These are phyloP conservation scores for Sporothrix sp. DNA, from an alignment of 2,329 filamentous ascomycete genomes.

Conservation along the genomic window DNA sequence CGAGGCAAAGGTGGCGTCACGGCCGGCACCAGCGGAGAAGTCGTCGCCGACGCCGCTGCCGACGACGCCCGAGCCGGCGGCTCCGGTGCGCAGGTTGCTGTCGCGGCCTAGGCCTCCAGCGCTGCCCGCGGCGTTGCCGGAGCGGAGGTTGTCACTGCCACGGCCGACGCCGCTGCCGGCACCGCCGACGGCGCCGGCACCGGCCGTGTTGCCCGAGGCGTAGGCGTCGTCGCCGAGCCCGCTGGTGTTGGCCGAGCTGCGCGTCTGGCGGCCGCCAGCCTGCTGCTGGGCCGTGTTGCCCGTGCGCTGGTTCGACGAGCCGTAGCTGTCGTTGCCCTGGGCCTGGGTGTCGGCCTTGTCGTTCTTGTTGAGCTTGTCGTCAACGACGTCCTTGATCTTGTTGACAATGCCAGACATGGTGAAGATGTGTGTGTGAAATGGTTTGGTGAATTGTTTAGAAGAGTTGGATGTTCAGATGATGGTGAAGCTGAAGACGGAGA, in stretches of 20 bases:
- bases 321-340: constrained; percentile 17
- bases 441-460: too few species aligned
- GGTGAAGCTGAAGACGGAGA: too few species aligned
- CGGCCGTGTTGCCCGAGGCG: neutral
- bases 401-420: constrained; percentile 49
- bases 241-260: neutral
- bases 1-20: neutral
- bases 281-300: neutral
- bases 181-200: neutral
- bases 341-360: neutral
- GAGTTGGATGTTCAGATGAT: too few species aligned
- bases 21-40: neutral
- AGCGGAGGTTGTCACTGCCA: neutral
- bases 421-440: constrained; percentile 14
- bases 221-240: neutral
- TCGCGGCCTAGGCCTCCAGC: neutral
- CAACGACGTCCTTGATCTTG: constrained; percentile 49
- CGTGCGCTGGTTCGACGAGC: constrained; percentile 18
- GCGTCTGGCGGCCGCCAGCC: constrained; percentile 14
- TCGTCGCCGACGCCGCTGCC: neutral
- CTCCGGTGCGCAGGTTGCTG: too few species aligned
- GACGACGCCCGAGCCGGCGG: neutral
- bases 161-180: neutral
- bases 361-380: constrained; percentile 19
- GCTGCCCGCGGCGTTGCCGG: neutral